These are phyloP conservation scores for Sungouiella blattae DNA, from an alignment of 805 yeast species.

Conservation along the genomic window DNA sequence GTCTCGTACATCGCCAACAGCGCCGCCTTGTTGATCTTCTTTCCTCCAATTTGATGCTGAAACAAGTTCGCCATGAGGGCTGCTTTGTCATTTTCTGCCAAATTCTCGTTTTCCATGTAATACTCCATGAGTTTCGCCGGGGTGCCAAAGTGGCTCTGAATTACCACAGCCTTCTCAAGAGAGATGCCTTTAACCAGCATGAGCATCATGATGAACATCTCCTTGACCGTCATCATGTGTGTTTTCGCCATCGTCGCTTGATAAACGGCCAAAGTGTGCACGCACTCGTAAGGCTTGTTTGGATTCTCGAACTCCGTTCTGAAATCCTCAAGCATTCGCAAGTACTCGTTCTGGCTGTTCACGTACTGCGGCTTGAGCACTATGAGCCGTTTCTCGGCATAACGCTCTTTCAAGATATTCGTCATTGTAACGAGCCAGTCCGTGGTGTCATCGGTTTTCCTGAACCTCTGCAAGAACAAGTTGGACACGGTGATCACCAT, in stretches of 20 bases:
- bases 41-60: constrained; percentile 44
- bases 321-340: constrained; percentile 38
- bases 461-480: constrained; percentile 67
- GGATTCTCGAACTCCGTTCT: constrained; percentile 40
- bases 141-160: constrained; percentile 70
- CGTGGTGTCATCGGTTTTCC: constrained; percentile 71
- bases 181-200: constrained; percentile 80
- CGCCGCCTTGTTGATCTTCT: constrained; percentile 48
- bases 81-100: constrained; percentile 23
- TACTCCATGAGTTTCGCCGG: constrained; percentile 58
- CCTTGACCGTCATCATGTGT: constrained; percentile 66
- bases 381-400: constrained; percentile 36
- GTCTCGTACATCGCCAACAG: constrained; percentile 52
- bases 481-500: constrained; percentile 61
- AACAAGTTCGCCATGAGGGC: constrained; percentile 28
- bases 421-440: constrained; percentile 53
- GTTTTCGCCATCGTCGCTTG: constrained; percentile 69
- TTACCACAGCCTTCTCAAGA: constrained; percentile 75
- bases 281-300: constrained; percentile 31
- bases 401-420: constrained; percentile 36
- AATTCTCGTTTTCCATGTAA: constrained; percentile 26
- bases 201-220: constrained; percentile 70
- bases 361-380: constrained; percentile 53
- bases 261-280: constrained; percentile 41
- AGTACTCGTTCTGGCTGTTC: constrained; percentile 49